phyloP scores from a whole-genome alignment of 1,284 basidiomycete species.

The Cryptococcus deneoformans region DNA sequence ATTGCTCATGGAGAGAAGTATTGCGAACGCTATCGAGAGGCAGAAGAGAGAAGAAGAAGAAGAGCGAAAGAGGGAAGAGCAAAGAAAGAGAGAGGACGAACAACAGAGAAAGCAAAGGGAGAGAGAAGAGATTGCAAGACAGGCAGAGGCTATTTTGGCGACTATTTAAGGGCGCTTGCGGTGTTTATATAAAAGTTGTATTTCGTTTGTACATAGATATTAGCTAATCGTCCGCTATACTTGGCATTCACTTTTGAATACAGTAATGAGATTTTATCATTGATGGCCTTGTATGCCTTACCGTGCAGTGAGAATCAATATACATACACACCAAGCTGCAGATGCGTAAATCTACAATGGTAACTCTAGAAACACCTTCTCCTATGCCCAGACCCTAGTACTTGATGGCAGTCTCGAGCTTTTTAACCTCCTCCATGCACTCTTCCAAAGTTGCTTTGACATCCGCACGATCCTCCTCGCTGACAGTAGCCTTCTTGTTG shows the following conservation, averaged over 20 bases:
- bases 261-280: no score
- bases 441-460: slow-evolving; percentile 64
- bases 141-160: slow-evolving; percentile 44
- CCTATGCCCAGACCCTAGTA: slow-evolving; percentile 10
- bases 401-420: slow-evolving; percentile 52
- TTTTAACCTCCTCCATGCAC: slow-evolving; percentile 78
- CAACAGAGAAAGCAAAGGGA: slow-evolving; percentile 35
- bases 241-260: not conserved
- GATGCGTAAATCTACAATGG: not conserved
- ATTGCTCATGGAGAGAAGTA: slow-evolving; percentile 39
- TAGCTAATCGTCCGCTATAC: not conserved
- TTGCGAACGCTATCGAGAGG: slow-evolving; percentile 41
- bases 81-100: slow-evolving; percentile 34
- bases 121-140: slow-evolving; percentile 37
- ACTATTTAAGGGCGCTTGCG: slow-evolving; percentile 16
- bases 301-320: not conserved
- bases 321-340: slow-evolving; percentile 15
- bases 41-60: slow-evolving; percentile 38
- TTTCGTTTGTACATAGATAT: not conserved
- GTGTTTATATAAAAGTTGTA: not conserved
- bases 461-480: slow-evolving; percentile 58
- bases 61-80: slow-evolving; percentile 32
- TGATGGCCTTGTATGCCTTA: no score
- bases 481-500: slow-evolving; percentile 33
- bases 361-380: not conserved